Percentiles rank a stretch among this genome's conserved stretches.
Conservation (phyloP, 805 yeast species). For the Starmera dryadoides region DNA sequence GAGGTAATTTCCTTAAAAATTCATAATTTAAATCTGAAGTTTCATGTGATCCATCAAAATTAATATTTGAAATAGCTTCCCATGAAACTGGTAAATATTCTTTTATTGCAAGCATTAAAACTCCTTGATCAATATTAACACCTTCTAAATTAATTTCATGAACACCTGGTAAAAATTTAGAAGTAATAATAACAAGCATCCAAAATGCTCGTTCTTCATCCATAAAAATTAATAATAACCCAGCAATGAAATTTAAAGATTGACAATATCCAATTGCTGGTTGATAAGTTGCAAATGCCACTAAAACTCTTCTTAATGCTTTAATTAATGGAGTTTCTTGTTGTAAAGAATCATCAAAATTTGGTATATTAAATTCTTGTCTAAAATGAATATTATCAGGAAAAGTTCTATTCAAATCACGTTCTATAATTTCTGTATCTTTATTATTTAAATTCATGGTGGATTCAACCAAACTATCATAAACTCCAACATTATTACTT, state of each 20-base stretch:
- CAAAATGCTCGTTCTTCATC: constrained; percentile 89
- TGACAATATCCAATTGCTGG: constrained; percentile 96
- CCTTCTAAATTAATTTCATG: constrained; percentile 90
- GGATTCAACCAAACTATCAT: constrained; percentile 57
- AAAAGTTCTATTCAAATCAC: constrained; percentile 89
- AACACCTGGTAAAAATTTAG: constrained; percentile 79
- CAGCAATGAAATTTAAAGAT: constrained; percentile 87
- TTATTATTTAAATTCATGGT: constrained; percentile 48
- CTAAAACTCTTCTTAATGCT: constrained; percentile 71
- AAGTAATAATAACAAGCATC: constrained; percentile 91
- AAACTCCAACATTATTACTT: constrained; percentile 64
- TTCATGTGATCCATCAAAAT: constrained; percentile 31
- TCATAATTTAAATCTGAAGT: constrained; percentile 21
- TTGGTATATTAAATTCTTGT: constrained; percentile 19
- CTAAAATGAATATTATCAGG: constrained; percentile 88
- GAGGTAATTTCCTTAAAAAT: constrained; percentile 74
- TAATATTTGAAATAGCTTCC: constrained; percentile 35
- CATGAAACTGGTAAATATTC: constrained; percentile 83
- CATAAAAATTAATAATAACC: constrained; percentile 74
- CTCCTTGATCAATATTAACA: constrained; percentile 92
- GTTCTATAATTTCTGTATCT: constrained; percentile 88
- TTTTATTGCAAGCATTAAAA: constrained; percentile 75
- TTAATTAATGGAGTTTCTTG: constrained; percentile 59
- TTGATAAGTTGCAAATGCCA: constrained; percentile 77
- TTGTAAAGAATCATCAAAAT: background rate